Conservation (phyloP, 2,329 filamentous ascomycete species). For the Uncinocarpus reesii region DNA sequence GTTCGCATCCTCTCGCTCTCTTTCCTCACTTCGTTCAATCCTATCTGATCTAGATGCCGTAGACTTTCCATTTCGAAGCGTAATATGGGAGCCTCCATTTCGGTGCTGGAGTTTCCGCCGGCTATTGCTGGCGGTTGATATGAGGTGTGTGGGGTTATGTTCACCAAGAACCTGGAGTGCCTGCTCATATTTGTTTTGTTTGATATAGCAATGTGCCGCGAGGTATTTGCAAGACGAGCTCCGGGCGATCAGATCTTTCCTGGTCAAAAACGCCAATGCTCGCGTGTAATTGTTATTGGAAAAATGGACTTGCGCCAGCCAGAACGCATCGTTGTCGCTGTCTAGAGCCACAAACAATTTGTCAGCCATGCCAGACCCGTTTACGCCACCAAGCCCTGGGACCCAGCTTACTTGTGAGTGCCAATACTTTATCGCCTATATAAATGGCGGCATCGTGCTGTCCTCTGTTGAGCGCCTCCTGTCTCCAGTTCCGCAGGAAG, state of each 20-base stretch:
- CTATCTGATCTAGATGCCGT: slow-evolving; percentile 39
- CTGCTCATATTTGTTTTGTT: slow-evolving; percentile 81
- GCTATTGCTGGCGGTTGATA: slow-evolving; percentile 53
- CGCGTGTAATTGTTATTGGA: slow-evolving; percentile 89
- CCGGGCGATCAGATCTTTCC: slow-evolving; percentile 68
- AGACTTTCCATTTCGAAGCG: slow-evolving; percentile 38
- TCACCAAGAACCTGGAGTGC: slow-evolving; percentile 79
- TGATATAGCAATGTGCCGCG: slow-evolving; percentile 86
- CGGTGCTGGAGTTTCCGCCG: slow-evolving; percentile 62
- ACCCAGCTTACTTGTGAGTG: slow-evolving; percentile 61
- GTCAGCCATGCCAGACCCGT: background rate
- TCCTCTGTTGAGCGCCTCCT: slow-evolving; percentile 89
- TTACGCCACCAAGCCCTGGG: background rate
- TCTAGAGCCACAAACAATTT: slow-evolving; percentile 47
- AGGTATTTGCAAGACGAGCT: slow-evolving; percentile 87
- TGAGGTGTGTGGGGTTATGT: slow-evolving; percentile 82
- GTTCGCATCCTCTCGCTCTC: slow-evolving; percentile 57
- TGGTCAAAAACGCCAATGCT: slow-evolving; percentile 73
- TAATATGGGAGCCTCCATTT: slow-evolving; percentile 44
- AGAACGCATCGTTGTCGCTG: slow-evolving; percentile 88
- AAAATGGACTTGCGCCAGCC: slow-evolving; percentile 97
- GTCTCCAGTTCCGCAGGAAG: slow-evolving; percentile 86
- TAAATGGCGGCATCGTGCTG: slow-evolving; percentile 96
- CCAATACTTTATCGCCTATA: slow-evolving; percentile 91
- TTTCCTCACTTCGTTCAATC: slow-evolving; percentile 49